Conservation (phyloP, 1,284 basidiomycete species). For the Pseudozyma hubeiensis region DNA sequence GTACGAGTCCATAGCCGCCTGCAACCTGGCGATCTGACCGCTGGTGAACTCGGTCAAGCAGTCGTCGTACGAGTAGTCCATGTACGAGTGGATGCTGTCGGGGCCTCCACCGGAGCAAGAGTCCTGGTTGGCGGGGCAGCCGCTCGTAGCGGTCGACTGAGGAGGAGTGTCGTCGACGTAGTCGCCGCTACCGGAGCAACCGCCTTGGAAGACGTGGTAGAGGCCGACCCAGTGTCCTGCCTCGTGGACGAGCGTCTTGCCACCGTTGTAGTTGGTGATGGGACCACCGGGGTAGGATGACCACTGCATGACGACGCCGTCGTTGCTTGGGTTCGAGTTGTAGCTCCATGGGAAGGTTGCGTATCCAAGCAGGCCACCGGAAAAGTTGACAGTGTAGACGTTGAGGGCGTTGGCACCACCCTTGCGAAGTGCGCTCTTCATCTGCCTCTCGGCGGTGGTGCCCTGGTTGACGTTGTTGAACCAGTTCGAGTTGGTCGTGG, state of each 20-base stretch:
- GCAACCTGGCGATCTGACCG: constrained; percentile 39
- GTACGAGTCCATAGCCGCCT: constrained; percentile 25
- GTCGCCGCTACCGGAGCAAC: constrained; percentile 73
- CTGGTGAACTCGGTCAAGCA: constrained; percentile 31
- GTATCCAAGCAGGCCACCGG: constrained; percentile 66
- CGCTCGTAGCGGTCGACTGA: constrained; percentile 38
- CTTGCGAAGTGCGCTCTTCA: constrained; percentile 73
- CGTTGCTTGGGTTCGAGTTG: constrained; percentile 68
- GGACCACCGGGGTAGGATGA: constrained; percentile 71
- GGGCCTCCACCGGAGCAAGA: constrained; percentile 45
- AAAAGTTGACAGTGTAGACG: constrained; percentile 72
- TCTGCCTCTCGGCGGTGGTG: constrained; percentile 71
- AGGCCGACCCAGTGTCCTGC: constrained; percentile 71
- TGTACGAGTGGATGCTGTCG: constrained; percentile 39
- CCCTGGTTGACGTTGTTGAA: constrained; percentile 72
- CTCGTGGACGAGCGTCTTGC: constrained; percentile 74
- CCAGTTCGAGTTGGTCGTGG: constrained; percentile 72
- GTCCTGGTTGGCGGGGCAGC: constrained; percentile 43
- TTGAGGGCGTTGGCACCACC: constrained; percentile 72
- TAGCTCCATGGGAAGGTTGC: constrained; percentile 71
- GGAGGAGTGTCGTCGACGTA: constrained; percentile 72
- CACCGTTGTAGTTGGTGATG: constrained; percentile 71
- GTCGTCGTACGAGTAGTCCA: constrained; percentile 46
- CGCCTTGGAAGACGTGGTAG: constrained; percentile 76
- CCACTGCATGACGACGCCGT: constrained; percentile 34